Evolutionary conservation across 2,329 filamentous ascomycete species (phyloP).

Genomic region (Lasiodiplodia gonubiensis): DNA sequence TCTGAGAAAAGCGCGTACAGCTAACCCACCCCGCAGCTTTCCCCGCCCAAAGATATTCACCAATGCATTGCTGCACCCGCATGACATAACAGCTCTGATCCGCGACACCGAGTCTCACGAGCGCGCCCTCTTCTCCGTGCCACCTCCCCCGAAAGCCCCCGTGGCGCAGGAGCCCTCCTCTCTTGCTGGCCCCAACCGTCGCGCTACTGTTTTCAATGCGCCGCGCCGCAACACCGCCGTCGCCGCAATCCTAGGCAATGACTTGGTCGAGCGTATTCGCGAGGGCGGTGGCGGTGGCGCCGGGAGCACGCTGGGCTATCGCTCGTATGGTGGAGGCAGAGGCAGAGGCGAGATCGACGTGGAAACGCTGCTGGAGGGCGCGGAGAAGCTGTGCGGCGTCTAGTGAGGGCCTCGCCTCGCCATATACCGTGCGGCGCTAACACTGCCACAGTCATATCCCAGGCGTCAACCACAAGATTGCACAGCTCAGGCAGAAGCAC

Average conservation of each 20-base stretch:
- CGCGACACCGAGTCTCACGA: constrained; percentile 95
- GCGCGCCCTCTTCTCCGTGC: constrained; percentile 90
- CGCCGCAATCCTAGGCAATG: constrained; percentile 83
- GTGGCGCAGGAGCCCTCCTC: constrained; percentile 43
- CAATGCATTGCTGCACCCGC: constrained; percentile 83
- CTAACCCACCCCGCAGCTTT: constrained; percentile 63
- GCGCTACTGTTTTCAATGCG: constrained; percentile 57
- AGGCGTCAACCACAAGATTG: constrained; percentile 78
- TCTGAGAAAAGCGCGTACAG: no score
- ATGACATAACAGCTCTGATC: constrained; percentile 93
- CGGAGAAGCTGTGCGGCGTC: constrained; percentile 87
- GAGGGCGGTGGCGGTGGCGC: constrained; percentile 62
- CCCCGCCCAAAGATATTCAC: constrained; percentile 93
- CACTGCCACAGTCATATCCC: constrained; percentile 64
- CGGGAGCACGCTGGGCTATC: constrained; percentile 53
- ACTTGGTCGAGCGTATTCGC: constrained; percentile 81
- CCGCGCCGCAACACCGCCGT: constrained; percentile 81
- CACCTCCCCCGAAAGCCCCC: constrained; percentile 64
- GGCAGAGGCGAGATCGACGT: constrained; percentile 79
- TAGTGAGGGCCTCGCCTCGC: constrained; percentile 62
- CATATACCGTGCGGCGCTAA: not conserved
- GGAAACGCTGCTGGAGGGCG: constrained; percentile 80
- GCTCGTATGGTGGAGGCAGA: constrained; percentile 47
- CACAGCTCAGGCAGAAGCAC: constrained; percentile 72
- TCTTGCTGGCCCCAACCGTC: constrained; percentile 40